Evolutionary conservation across 1,284 basidiomycete genomes (phyloP).

Genomic region (Veloboletus limbatus): DNA sequence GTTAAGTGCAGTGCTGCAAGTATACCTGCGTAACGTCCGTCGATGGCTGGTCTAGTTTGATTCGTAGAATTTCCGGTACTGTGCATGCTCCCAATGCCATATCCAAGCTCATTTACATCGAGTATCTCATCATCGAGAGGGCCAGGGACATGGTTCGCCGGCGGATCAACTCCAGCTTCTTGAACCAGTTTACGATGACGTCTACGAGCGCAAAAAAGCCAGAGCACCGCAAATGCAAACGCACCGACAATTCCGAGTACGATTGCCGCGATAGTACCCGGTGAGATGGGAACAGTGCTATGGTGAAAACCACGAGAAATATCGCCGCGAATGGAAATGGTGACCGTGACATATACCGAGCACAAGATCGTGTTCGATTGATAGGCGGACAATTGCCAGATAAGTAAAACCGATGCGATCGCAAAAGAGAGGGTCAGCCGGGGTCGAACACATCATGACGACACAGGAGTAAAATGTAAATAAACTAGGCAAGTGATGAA

Average conservation of each 20-base stretch:
- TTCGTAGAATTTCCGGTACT: not conserved
- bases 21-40: slow-evolving; percentile 31
- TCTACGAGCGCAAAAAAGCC: slow-evolving; percentile 33
- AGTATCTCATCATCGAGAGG: slow-evolving; percentile 27
- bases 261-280: slow-evolving; percentile 26
- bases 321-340: slow-evolving; percentile 4
- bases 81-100: not conserved
- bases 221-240: slow-evolving; percentile 27
- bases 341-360: slow-evolving; percentile 1
- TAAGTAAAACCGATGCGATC: slow-evolving; percentile 14
- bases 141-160: slow-evolving; percentile 9
- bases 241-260: slow-evolving; percentile 27
- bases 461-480: slow-evolving; percentile 16
- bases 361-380: slow-evolving; percentile 6
- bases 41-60: slow-evolving; percentile 8
- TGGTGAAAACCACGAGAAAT: slow-evolving; percentile 5
- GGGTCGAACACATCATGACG: slow-evolving; percentile 13
- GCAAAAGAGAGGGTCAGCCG: slow-evolving; percentile 20
- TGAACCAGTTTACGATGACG: slow-evolving; percentile 25
- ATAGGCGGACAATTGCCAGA: slow-evolving; percentile 10
- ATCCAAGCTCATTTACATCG: slow-evolving; percentile 12
- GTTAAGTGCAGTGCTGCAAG: slow-evolving; percentile 24
- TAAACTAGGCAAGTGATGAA: slow-evolving; percentile 4
- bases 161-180: slow-evolving; percentile 14
- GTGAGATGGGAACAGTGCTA: slow-evolving; percentile 19